Evolutionary conservation across 2,329 filamentous ascomycete genomes (phyloP), one percentile per base, ranked within the genome.

Genomic region (Apiospora rasikravindrae): DNA sequence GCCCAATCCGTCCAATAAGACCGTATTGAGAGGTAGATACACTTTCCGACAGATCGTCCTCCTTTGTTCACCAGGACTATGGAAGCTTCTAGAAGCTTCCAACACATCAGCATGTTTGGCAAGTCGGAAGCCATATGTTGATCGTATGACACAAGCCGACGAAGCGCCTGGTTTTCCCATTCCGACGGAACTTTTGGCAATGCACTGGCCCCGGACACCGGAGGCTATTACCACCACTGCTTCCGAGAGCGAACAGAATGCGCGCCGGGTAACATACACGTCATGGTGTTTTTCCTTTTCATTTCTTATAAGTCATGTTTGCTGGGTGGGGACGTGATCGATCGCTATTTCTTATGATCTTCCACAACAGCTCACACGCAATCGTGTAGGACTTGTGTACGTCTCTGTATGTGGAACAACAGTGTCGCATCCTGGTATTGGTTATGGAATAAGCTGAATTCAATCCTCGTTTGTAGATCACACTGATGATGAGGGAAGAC

Each of bases 41-140:
- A 7, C 26, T 33, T 19, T 19, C 16, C 26, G 26, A 57, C 49
- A 53, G 11, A 26, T 53, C 26, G 14, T 26, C 26, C 14, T 57
- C 51, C 51, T 57, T 57, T 57, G 51, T 61, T 10, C 29, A 37
- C 29, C 57, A n/a, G 19, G 33, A 40, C 22, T 10, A 13, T 40
- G 57, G 57, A 64, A 64, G 33, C 33, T 64, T 64, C 57, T 64
- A 64, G 57, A 64, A 64, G 8, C 22, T 64, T 64, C 57, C 22
- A 64, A 2, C 4, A 11, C 57, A 64, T 64, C 57, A n/a, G 1
- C 51, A 24, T 10, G 53, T 37, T 22, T 37, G 53, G 26, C 29
- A 19, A 33, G 26, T 51, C 29, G 0, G 24, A 26, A 16, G 19
- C 24, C 13, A 26, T 29, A 29, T 57, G 51, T 10, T 33, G 11